These are phyloP conservation scores for Kurtzmaniella cleridarum DNA, from an alignment of 805 yeast genomes.

Conservation along the genomic window DNA sequence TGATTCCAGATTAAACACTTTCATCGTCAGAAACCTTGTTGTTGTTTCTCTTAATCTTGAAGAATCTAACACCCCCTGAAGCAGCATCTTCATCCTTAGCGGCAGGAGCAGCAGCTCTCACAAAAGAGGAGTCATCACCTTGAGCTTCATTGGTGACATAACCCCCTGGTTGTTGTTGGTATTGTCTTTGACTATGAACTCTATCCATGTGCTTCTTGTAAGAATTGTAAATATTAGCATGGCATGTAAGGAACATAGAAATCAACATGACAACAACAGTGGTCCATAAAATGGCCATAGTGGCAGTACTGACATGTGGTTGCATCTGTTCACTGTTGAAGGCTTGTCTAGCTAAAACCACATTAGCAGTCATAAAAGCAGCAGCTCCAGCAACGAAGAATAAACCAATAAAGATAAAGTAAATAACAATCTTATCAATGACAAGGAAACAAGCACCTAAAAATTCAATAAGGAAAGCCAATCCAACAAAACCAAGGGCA, in stretches of 20 bases:
- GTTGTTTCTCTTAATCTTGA: slow-evolving; percentile 59
- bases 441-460: slow-evolving; percentile 53
- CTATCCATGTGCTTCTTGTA: slow-evolving; percentile 46
- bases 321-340: slow-evolving; percentile 45
- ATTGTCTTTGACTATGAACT: slow-evolving; percentile 24
- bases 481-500: slow-evolving; percentile 57
- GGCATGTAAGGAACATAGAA: slow-evolving; percentile 48
- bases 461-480: slow-evolving; percentile 51
- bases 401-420: slow-evolving; percentile 47
- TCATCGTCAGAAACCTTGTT: slow-evolving; percentile 37
- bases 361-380: slow-evolving; percentile 67
- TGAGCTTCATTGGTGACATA: slow-evolving; percentile 7
- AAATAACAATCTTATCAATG: slow-evolving; percentile 49
- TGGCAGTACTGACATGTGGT: slow-evolving; percentile 50
- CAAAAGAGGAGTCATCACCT: slow-evolving; percentile 39
- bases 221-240: slow-evolving; percentile 42
- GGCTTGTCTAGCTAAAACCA: slow-evolving; percentile 68
- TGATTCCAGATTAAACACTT: slow-evolving; percentile 24
- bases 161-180: slow-evolving; percentile 18
- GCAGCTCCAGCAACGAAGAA: slow-evolving; percentile 59
- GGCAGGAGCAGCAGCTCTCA: slow-evolving; percentile 29
- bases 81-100: slow-evolving; percentile 34
- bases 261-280: slow-evolving; percentile 49
- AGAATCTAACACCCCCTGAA: slow-evolving; percentile 64
- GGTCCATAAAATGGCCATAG: slow-evolving; percentile 69